These are phyloP conservation scores for Pulicaria dysenterica DNA, from an alignment of 129 eudicot genomes.

Conservation along the genomic window DNA sequence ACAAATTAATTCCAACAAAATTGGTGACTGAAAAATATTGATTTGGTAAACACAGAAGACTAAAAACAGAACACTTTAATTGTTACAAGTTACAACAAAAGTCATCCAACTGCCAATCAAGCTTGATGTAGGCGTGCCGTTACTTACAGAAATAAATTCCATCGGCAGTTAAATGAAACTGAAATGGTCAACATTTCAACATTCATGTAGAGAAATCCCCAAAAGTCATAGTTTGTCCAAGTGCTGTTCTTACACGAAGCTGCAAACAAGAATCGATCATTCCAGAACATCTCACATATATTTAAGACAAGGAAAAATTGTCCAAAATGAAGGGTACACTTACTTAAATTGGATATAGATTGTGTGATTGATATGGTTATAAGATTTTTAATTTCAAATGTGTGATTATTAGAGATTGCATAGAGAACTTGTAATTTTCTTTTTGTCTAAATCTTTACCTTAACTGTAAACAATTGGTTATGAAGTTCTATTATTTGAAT, in stretches of 20 bases:
- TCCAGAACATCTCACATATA: background rate
- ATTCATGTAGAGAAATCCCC: conserved; percentile 63
- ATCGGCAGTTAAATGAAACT: conserved; percentile 13
- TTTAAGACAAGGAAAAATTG: background rate
- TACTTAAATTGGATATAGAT: background rate
- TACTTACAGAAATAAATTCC: conserved; percentile 12
- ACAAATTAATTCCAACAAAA: conserved; percentile 18
- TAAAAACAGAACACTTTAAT: conserved; percentile 16
- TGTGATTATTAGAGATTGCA: background rate
- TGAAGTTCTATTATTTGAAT: background rate
- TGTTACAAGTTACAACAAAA: conserved; percentile 38
- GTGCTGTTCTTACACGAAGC: conserved; percentile 81
- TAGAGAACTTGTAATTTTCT: background rate
- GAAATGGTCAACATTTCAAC: background rate
- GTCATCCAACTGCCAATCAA: conserved; percentile 17
- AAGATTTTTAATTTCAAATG: background rate
- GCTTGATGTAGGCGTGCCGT: conserved; percentile 18
- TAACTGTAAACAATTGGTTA: background rate
- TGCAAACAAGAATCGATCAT: conserved; percentile 33
- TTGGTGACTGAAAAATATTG: conserved; percentile 1
- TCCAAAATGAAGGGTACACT: no score
- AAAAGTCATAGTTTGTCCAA: conserved; percentile 59
- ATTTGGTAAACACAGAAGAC: no score
- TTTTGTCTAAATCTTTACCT: background rate
- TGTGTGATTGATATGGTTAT: background rate